phyloP scores from a whole-genome alignment of 2,329 filamentous ascomycete genomes.

The Claviceps sp. region DNA sequence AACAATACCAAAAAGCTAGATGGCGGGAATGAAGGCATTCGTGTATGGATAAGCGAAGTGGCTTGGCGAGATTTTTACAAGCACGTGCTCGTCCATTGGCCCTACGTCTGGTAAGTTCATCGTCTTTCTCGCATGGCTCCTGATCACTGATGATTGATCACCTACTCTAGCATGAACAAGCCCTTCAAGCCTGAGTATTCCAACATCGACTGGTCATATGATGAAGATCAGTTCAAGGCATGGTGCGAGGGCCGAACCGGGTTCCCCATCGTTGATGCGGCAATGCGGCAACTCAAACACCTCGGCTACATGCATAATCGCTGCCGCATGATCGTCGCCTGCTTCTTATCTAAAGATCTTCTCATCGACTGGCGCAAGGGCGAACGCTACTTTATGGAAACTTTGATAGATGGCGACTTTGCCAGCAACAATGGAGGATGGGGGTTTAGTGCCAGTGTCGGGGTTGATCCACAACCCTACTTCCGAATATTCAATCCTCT shows the following conservation, averaged over 20 bases:
- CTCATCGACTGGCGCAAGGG: slow-evolving; percentile 75
- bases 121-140: not conserved
- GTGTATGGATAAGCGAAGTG: slow-evolving; percentile 67
- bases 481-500: slow-evolving; percentile 84
- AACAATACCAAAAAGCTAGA: slow-evolving; percentile 55
- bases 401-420: slow-evolving; percentile 68
- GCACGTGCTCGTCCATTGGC: slow-evolving; percentile 75
- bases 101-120: slow-evolving; percentile 54
- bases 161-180: slow-evolving; percentile 36
- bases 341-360: slow-evolving; percentile 68
- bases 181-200: slow-evolving; percentile 70
- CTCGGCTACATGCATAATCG: slow-evolving; percentile 76
- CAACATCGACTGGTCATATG: slow-evolving; percentile 71
- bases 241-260: slow-evolving; percentile 69
- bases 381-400: slow-evolving; percentile 71
- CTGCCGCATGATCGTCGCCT: slow-evolving; percentile 71
- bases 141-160: not conserved
- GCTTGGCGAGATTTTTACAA: slow-evolving; percentile 85
- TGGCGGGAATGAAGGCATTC: slow-evolving; percentile 50
- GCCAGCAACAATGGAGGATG: slow-evolving; percentile 59
- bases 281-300: slow-evolving; percentile 62
- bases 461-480: slow-evolving; percentile 78
- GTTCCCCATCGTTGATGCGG: slow-evolving; percentile 73
- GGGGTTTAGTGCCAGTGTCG: slow-evolving; percentile 47
- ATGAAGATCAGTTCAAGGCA: slow-evolving; percentile 51